Conservation (phyloP, 2,329 filamentous ascomycete genomes). For the Colletotrichum cuscutae region DNA sequence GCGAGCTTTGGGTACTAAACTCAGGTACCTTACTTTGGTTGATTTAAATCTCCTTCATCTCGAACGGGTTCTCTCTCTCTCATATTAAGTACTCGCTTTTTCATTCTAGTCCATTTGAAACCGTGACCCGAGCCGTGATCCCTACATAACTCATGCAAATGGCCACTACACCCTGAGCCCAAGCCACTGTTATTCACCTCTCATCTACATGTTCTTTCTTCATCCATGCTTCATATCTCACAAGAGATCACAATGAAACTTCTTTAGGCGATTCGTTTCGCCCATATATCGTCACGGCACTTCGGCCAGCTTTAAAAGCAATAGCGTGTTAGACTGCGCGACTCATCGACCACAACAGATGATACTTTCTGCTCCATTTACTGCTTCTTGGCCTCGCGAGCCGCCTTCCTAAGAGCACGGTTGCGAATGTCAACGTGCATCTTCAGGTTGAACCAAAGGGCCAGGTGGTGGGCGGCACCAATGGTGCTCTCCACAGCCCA, state of each 20-base stretch:
- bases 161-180: neutral
- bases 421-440: conserved; percentile 88
- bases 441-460: conserved; percentile 62
- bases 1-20: no score
- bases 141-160: neutral
- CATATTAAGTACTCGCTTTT: neutral
- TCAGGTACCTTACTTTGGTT: neutral
- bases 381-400: conserved; percentile 80
- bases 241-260: neutral
- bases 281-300: neutral
- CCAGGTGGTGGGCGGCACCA: conserved; percentile 59
- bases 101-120: neutral
- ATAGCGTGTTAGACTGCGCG: neutral
- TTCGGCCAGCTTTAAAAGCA: neutral
- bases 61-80: neutral
- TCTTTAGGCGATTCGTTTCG: neutral
- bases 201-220: neutral
- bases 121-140: neutral
- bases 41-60: neutral
- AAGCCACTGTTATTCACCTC: neutral
- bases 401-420: conserved; percentile 84
- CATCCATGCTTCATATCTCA: neutral
- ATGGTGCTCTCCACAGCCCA: conserved; percentile 77
- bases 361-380: neutral
- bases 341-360: neutral